Evolutionary conservation across 108 stramenopile genomes (phyloP).

Genomic region (Asterionellopsis glacialis): DNA sequence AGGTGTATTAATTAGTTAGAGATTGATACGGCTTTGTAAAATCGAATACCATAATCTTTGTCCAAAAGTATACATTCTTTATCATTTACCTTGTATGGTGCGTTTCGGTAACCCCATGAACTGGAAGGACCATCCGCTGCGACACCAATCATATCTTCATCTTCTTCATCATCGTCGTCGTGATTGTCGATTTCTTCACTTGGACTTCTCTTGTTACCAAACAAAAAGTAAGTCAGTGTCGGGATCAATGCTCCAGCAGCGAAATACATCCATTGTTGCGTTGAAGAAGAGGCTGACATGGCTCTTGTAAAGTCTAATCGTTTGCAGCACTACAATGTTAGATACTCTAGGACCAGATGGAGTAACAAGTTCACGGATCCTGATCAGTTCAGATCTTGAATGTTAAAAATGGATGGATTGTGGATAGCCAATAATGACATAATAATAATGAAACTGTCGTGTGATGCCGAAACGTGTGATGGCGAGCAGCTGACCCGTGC

Average conservation of each 20-base stretch:
- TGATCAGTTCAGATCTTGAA: too few relatives aligned
- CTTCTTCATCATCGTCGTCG: conserved; percentile 18
- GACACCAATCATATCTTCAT: conserved; percentile 10
- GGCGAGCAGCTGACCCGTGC: too few relatives aligned
- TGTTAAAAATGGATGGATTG: too few relatives aligned
- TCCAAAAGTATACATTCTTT: background rate
- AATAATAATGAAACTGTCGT: too few relatives aligned
- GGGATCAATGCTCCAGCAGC: conserved; percentile 40
- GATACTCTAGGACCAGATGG: too few relatives aligned
- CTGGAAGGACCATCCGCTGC: conserved; percentile 10
- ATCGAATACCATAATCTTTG: background rate
- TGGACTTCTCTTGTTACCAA: background rate
- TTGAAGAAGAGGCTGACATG: background rate
- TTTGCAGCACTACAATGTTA: too few relatives aligned
- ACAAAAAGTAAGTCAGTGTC: conserved; percentile 22
- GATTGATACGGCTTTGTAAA: background rate
- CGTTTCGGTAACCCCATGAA: conserved; percentile 58
- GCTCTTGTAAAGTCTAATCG: background rate
- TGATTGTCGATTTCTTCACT: background rate
- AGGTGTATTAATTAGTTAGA: background rate
- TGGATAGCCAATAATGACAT: too few relatives aligned
- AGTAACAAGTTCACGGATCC: too few relatives aligned
- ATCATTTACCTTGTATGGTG: conserved; percentile 65
- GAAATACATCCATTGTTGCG: conserved; percentile 34
- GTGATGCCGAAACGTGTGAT: too few relatives aligned